Percentiles rank a stretch among this genome's conserved stretches.
These are phyloP conservation scores for Ensete ventricosum DNA, from an alignment of 176 grass and related monocot genomes.

Conservation along the genomic window DNA sequence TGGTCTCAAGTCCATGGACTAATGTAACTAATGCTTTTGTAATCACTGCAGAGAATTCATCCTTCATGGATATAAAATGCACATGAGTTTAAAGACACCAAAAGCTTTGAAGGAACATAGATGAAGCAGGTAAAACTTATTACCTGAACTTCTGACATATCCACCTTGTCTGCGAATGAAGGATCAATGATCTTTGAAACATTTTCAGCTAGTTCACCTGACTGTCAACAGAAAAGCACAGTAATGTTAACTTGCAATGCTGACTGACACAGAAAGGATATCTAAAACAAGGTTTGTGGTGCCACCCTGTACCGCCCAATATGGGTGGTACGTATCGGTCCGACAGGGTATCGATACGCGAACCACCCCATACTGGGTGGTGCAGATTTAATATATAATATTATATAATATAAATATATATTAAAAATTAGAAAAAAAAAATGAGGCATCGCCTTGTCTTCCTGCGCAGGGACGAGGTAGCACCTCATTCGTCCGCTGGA, in stretches of 20 bases:
- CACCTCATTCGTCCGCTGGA: too few species aligned
- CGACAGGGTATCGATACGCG: too few species aligned
- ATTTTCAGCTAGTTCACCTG: conserved; percentile 92
- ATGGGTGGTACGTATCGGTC: too few species aligned
- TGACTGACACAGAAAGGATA: background rate
- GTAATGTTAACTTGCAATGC: background rate
- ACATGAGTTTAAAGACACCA: conserved; percentile 15
- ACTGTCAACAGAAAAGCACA: conserved; percentile 35
- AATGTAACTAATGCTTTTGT: conserved; percentile 95
- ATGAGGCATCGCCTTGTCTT: too few species aligned
- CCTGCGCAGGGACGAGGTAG: too few species aligned
- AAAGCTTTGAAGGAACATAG: conserved; percentile 3
- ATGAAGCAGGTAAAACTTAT: conserved; percentile 21
- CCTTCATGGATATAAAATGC: conserved; percentile 41
- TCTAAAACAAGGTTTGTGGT: too few species aligned
- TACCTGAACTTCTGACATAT: conserved; percentile 97
- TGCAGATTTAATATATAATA: too few species aligned
- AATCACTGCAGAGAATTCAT: conserved; percentile 89
- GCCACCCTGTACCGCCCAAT: too few species aligned
- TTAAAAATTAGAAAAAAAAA: too few species aligned
- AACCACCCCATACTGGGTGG: too few species aligned
- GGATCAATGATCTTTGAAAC: conserved; percentile 90
- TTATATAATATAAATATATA: too few species aligned
- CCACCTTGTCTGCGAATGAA: conserved; percentile 83
- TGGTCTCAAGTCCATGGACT: conserved; percentile 95